Evolutionary conservation across 2,329 filamentous ascomycete genomes (phyloP), one percentile per base, ranked within the genome.

Genomic region (Macrophomina tecta): DNA sequence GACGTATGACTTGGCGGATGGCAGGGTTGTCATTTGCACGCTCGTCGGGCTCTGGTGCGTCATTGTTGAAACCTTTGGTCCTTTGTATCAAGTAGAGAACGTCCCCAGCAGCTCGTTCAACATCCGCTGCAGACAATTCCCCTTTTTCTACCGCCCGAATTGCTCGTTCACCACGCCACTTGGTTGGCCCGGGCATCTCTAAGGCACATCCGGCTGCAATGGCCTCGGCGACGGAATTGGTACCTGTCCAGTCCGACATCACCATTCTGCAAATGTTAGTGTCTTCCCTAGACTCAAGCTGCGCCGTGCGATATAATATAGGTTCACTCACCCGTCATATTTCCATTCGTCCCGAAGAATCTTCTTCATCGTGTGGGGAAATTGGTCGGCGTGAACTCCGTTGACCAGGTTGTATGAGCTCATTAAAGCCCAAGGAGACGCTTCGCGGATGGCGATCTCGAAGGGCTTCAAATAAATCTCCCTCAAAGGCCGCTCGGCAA

Each of bases 381-480:
- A 74, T 65, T 77, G 74, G 69, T 80, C 78, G 16, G 78, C 77
- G 62, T 80, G 79, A 30, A 85, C 76, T 4, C 89, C 88, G 73
- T 91, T 91, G 70, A 91, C 78, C 36, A 89, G 79, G 71, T 91
- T 91, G 72, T 91, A 91, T 1, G 87, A 87, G 4, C 86, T 85
- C 89, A 91, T 91, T 52, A 91, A 76, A 5, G 88, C 88, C 88
- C 88, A 90, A 2, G 89, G 88, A 65, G 75, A 88, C 14, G 89
- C 87, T 70, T 91, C 88, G 52, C 89, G 83, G 46, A 92, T 81
- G 0, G 89, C 89, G 72, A 92, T 91, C 78, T 92, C 89, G 69
- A 92, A 92, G 0, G 90, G 90, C 53, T 88, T 87, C n/a, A 92
- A 84, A 70, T 92, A 92, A 0, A 92, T 81, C 73, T 92, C 90